Conservation (phyloP, 2,329 filamentous ascomycete genomes). For the Fusarium luffae region DNA sequence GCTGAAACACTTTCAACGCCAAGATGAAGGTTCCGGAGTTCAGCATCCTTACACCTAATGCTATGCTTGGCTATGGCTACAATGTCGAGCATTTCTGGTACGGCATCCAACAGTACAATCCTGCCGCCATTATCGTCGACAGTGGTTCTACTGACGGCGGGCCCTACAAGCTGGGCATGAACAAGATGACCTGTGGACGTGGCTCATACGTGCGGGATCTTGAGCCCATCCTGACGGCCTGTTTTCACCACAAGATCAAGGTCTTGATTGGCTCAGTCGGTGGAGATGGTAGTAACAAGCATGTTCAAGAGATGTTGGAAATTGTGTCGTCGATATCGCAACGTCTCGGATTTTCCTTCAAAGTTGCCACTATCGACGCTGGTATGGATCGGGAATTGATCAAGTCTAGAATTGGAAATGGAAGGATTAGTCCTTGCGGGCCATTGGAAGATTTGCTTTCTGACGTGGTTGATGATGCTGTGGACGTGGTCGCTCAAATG, state of each 20-base stretch:
- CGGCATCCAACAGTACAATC: constrained; percentile 40
- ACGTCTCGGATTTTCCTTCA: constrained; percentile 46
- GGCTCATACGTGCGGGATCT: constrained; percentile 55
- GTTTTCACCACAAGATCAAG: constrained; percentile 40
- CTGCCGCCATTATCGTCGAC: constrained; percentile 46
- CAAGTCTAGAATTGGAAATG: constrained; percentile 41
- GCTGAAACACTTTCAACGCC: not conserved
- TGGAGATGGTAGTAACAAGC: constrained; percentile 53
- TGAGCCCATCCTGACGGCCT: constrained; percentile 40
- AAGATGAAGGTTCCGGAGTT: constrained; percentile 4
- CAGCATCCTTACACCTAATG: constrained; percentile 47
- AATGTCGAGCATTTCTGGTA: constrained; percentile 48
- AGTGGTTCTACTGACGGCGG: constrained; percentile 48
- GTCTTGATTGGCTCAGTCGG: constrained; percentile 53
- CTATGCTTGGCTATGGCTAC: constrained; percentile 50
- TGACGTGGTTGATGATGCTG: constrained; percentile 32
- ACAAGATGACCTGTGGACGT: constrained; percentile 52
- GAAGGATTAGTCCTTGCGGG: constrained; percentile 49
- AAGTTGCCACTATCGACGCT: constrained; percentile 49
- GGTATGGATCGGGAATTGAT: constrained; percentile 48
- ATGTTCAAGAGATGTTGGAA: constrained; percentile 54
- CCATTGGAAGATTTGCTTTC: constrained; percentile 47
- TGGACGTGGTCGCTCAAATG: constrained; percentile 41
- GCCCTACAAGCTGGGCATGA: constrained; percentile 52
- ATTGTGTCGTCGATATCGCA: constrained; percentile 52